These are phyloP conservation scores for Talaromyces sp. DNA, from an alignment of 2,329 filamentous ascomycete species.

Conservation along the genomic window DNA sequence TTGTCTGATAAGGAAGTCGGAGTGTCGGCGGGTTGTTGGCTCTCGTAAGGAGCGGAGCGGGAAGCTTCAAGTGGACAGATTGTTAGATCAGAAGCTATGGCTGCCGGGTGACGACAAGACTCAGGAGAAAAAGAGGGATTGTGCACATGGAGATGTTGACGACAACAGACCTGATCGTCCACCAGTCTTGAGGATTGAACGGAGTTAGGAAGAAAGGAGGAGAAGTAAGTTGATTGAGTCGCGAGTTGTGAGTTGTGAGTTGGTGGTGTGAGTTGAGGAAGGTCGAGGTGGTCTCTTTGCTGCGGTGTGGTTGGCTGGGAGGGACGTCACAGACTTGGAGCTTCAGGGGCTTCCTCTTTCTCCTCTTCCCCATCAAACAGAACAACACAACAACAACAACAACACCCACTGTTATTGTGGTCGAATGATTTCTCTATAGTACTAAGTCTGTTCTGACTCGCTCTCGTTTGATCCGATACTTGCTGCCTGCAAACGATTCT, in stretches of 20 bases:
- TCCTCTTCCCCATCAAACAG: background rate
- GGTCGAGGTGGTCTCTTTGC: slow-evolving; percentile 14
- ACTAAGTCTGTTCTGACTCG: too few relatives aligned
- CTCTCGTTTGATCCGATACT: too few relatives aligned
- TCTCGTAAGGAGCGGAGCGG: background rate
- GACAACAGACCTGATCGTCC: background rate
- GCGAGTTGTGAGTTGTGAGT: background rate
- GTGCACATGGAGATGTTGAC: background rate
- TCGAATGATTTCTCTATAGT: too few relatives aligned
- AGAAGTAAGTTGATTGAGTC: background rate
- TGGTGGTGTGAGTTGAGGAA: background rate
- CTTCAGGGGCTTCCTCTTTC: slow-evolving; percentile 2
- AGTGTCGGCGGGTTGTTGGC: background rate
- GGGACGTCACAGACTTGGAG: slow-evolving; percentile 1
- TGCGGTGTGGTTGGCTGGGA: slow-evolving; percentile 9
- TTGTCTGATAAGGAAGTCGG: background rate
- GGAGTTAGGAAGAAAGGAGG: background rate
- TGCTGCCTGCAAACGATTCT: background rate
- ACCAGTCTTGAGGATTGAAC: background rate
- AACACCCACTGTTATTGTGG: background rate
- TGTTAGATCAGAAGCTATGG: background rate
- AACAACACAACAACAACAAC: background rate
- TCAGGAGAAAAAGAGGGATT: background rate
- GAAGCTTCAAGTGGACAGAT: background rate
- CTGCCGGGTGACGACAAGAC: background rate